These are phyloP conservation scores for Sporothrix brunneoviolacea DNA, from an alignment of 2,329 filamentous ascomycete species.

Conservation along the genomic window DNA sequence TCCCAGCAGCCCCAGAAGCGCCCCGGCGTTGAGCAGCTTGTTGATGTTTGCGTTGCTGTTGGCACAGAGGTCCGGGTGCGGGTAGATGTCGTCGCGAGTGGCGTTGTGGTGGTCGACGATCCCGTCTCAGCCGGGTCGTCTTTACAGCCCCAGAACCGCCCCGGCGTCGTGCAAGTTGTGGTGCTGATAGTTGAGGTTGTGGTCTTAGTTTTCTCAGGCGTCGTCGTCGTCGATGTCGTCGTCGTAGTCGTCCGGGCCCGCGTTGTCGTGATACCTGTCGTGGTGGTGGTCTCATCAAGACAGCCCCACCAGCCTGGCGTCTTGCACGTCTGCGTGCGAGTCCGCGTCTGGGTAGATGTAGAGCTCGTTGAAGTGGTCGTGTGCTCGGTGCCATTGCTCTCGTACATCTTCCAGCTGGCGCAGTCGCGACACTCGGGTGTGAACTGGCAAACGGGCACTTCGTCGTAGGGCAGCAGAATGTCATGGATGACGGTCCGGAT, in stretches of 20 bases:
- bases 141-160: constrained; percentile 59
- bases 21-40: constrained; percentile 20
- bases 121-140: constrained; percentile 37
- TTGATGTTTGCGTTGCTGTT: constrained; percentile 15
- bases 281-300: constrained; percentile 57
- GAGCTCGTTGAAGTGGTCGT: constrained; percentile 50
- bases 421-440: constrained; percentile 85
- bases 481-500: constrained; percentile 84
- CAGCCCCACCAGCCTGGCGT: constrained; percentile 89
- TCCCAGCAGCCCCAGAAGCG: constrained; percentile 22
- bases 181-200: constrained; percentile 38
- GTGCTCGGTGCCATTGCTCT: constrained; percentile 78
- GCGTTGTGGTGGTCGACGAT: constrained; percentile 30
- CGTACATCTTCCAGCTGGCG: constrained; percentile 87
- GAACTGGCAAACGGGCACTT: constrained; percentile 66
- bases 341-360: constrained; percentile 54
- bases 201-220: constrained; percentile 35
- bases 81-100: constrained; percentile 24
- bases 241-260: constrained; percentile 47
- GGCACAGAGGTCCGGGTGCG: constrained; percentile 14
- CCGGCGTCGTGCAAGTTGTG: constrained; percentile 54
- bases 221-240: constrained; percentile 36
- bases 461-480: constrained; percentile 76
- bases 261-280: constrained; percentile 35
- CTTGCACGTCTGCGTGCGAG: constrained; percentile 77